Evolutionary conservation across 331 rosid genomes (phyloP), one percentile per base, ranked within the genome.

Genomic region (Spiraea crenata): DNA sequence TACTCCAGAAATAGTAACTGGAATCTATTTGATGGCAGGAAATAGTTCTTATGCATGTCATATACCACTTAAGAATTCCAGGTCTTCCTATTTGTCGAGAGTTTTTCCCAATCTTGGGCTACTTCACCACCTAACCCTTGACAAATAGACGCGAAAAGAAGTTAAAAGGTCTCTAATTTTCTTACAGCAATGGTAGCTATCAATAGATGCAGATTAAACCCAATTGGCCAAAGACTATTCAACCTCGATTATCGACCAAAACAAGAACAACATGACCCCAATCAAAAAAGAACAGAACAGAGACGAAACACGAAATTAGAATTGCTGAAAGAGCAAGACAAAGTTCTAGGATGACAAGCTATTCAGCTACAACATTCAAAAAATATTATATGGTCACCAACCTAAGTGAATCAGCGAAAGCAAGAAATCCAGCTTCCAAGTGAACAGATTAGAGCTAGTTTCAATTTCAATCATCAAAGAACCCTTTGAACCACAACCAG

Each of bases 321-420:
- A 45, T 45, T 45, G 7, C 34, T 39, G 39, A 61, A 61, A 39
- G 4, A 35, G 39, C 16, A 9, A 7, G 51, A 50, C 71, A 51
- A 8, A 6, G 51, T 15, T 37, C 34, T 5, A 58, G 0, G 12
- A 72, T 17, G 14, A 59, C 65, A 69, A 20, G 56, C 25, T 19
- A 68, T 68, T 15, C 12, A 68, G 62, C 42, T 54, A 25, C 17
- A 69, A 9, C 71, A 76, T 34, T 50, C 31, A 25, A 25, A 25
- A 25, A 25, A 25, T n/a, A n/a, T 25, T 54, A 6, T 34, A 34
- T 12, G 37, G 16, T 46, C 76, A 60, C 68, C 55, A 34, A 65
- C 5, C 3, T 37, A 70, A 15, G 1, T n/a, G 44, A 19, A 46
- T 7, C 19, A 49, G 41, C 59, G 17, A 41, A 70, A 65, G 16